Evolutionary conservation across 306 rosid species (phyloP).

Genomic region (Pyrus bretschneideri): DNA sequence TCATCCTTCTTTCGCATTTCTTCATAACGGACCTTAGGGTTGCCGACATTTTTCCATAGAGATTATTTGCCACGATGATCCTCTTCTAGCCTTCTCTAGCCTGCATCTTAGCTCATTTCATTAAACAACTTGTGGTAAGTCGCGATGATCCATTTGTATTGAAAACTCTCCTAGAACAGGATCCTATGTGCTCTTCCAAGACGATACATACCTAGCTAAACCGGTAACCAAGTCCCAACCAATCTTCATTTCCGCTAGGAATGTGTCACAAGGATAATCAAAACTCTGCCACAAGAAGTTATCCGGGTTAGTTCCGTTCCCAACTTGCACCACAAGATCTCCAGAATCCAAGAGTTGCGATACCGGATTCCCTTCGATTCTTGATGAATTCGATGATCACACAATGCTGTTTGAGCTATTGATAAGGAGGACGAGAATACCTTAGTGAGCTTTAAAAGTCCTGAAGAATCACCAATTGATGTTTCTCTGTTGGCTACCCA

Average conservation of each 20-base stretch:
- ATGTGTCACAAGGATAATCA: conserved; percentile 16
- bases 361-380: not conserved
- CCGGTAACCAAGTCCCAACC: conserved; percentile 35
- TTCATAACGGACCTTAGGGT: too few species aligned
- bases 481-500: conserved; percentile 21
- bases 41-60: too few species aligned
- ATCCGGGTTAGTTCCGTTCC: not conserved
- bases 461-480: conserved; percentile 10
- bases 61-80: not conserved
- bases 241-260: conserved; percentile 9
- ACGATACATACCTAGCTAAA: conserved; percentile 15
- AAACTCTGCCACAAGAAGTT: conserved; percentile 34
- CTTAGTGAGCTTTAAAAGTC: conserved; percentile 9
- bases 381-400: conserved; percentile 40
- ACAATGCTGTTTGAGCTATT: conserved; percentile 1
- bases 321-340: conserved; percentile 30
- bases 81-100: not conserved
- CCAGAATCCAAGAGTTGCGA: conserved; percentile 23
- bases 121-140: conserved; percentile 18
- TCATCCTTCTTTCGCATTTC: too few species aligned
- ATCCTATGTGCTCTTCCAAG: conserved; percentile 38
- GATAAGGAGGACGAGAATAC: conserved; percentile 11
- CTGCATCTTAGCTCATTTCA: conserved; percentile 26
- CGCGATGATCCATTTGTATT: not conserved
- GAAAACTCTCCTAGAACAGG: conserved; percentile 39